Percentiles rank a stretch among this genome's conserved stretches.
Evolutionary conservation across 768 basidiomycete species (phyloP).

Genomic region (Krasilnikovozyma curviuscula): DNA sequence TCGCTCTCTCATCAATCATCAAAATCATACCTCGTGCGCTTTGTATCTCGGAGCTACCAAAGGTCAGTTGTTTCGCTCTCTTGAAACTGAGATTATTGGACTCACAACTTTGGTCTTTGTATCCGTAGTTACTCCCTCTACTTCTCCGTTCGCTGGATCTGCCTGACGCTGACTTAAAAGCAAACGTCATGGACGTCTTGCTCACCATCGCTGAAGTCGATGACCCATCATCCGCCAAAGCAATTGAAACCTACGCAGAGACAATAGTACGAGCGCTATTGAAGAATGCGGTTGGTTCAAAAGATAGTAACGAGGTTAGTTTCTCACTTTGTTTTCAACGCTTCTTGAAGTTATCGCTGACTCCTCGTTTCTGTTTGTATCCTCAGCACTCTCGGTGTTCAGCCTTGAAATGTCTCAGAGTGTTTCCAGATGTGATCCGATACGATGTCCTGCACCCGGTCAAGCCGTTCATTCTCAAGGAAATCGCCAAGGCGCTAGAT

Average conservation of each 20-base stretch:
- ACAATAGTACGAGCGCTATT: slow-evolving; percentile 55
- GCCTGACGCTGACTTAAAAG: slow-evolving; percentile 49
- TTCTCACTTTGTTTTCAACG: neutral
- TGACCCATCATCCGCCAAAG: slow-evolving; percentile 23
- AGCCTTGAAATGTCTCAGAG: slow-evolving; percentile 53
- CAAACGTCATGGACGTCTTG: slow-evolving; percentile 62
- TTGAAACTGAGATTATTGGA: neutral
- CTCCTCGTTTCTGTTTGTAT: neutral
- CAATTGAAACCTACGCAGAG: slow-evolving; percentile 48
- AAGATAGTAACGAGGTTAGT: slow-evolving; percentile 33
- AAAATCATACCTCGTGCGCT: slow-evolving; percentile 56
- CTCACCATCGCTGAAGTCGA: slow-evolving; percentile 44
- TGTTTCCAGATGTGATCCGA: slow-evolving; percentile 54
- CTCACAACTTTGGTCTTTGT: neutral
- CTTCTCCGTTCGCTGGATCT: slow-evolving; percentile 67
- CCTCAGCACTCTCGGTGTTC: slow-evolving; percentile 51
- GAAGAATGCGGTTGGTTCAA: slow-evolving; percentile 31
- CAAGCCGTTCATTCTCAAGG: slow-evolving; percentile 51
- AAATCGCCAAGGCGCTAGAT: slow-evolving; percentile 57
- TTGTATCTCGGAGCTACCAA: slow-evolving; percentile 48
- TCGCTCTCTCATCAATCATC: slow-evolving; percentile 64
- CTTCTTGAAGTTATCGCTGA: neutral
- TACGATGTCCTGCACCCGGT: slow-evolving; percentile 68
- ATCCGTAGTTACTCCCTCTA: slow-evolving; percentile 59
- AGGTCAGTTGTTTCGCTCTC: slow-evolving; percentile 18